Evolutionary conservation across 2,329 filamentous ascomycete genomes (phyloP), one percentile per base, ranked within the genome.

Genomic region (Apiospora saccharicola): DNA sequence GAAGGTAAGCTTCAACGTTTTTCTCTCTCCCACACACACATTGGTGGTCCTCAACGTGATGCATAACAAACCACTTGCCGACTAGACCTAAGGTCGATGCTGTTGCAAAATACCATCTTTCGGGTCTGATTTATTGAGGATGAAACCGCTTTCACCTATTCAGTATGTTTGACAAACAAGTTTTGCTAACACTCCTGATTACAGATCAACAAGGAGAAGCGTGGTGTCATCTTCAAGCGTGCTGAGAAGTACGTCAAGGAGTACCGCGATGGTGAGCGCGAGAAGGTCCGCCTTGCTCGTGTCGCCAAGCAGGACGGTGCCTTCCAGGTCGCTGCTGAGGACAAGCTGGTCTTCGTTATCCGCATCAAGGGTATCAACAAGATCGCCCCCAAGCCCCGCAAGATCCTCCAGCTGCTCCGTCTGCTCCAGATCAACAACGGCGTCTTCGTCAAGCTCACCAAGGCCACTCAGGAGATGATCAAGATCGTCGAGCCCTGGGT

Each of bases 361-460:
- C 96, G 96, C 86, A 99, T 99, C 91, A 99, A 99, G 94, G 96
- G 96, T 97, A 98, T 99, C 95, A 98, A 98, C 94, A 99, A 99
- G 94, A 98, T 99, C 82, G 92, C 97, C 85, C 96, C 96, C 81
- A 98, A 99, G 94, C 97, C 97, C 87, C 95, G 96, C 91, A 99
- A 99, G 93, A 98, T 98, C 83, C 92, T 99, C 81, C 96, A 99
- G 89, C 94, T 99, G 75, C 95, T 99, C 85, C 96, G 96, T 90
- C 94, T 99, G 78, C 93, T 99, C 82, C 96, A 99, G 90, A 99
- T 99, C 93, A 99, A 99, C 94, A 98, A 98, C 87, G 96, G 96
- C 87, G 94, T 98, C 86, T 99, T 99, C 89, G 90, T 99, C 87
- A 93, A 92, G 83, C 90, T 98, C 83, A 98, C 95, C 89, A 99